Evolutionary conservation across 2,329 filamentous ascomycete genomes (phyloP), one percentile per base, ranked within the genome.

Genomic region (Thermoascus crustaceus): DNA sequence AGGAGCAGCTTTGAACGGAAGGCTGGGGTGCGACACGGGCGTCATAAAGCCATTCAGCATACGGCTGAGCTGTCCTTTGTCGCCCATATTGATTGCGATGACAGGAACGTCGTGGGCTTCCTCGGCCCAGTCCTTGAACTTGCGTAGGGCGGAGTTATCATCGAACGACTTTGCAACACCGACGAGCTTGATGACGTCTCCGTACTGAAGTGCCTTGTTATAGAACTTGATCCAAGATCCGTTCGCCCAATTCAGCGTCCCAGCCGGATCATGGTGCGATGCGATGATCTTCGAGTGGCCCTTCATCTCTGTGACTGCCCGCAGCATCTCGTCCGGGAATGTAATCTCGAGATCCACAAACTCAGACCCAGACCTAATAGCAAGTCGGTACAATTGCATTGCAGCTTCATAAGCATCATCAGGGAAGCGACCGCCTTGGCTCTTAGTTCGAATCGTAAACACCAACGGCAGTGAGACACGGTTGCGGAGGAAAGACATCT

Each of bases 81-180:
- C 70, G 19, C 89, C 88, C 89, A 98, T 96, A 63, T 98, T 98
- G 56, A 98, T 82, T 1, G 84, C 86, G 48, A 98, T 95, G 37
- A 98, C 66, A 1, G 88, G 89, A n/a, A 79, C 78, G 35, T 82
- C 72, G 53, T 93, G 82, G 1, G 83, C 75, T 16, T 72, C 68
- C 23, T 76, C 69, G 63, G 88, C 87, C 66, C 76, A 81, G 14
- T 72, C 65, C 66, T 85, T 88, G 74, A 98, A 98, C 32, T 75
- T 76, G 25, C 78, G 77, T 19, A 96, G 73, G 25, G 82, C 78
- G 54, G 85, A 91, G 58, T 98, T 98, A 63, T 96, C 88, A 41
- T 87, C 78, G 30, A 89, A 68, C 13, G 62, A 73, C 37, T 72
- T 76, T 1, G 89, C 89, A 37, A 82, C 71, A 25, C 91, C 91